Evolutionary conservation across 1,284 basidiomycete genomes (phyloP).

Genomic region (Melampsora americana): DNA sequence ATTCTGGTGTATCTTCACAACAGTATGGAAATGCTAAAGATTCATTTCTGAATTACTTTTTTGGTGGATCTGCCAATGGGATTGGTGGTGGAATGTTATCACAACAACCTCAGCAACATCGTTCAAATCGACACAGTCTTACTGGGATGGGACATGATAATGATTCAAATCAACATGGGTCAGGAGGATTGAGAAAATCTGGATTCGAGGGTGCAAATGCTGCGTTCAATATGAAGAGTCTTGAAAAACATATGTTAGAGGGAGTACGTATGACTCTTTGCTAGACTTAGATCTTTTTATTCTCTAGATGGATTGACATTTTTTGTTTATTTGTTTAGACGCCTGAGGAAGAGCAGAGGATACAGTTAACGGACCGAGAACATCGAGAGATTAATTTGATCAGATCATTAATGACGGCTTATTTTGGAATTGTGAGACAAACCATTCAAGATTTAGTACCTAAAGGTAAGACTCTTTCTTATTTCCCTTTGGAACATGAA

Average conservation of each 20-base stretch:
- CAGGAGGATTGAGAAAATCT: slow-evolving; percentile 56
- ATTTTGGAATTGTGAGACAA: slow-evolving; percentile 93
- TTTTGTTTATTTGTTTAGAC: slow-evolving; percentile 56
- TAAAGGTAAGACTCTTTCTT: slow-evolving; percentile 64
- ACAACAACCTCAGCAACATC: slow-evolving; percentile 24
- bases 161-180: slow-evolving; percentile 19
- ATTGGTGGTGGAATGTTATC: slow-evolving; percentile 22
- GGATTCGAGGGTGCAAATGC: slow-evolving; percentile 72
- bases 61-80: slow-evolving; percentile 60
- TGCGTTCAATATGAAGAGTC: slow-evolving; percentile 96
- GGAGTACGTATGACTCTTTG: slow-evolving; percentile 47
- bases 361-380: slow-evolving; percentile 70
- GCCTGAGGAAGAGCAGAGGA: slow-evolving; percentile 61
- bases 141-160: slow-evolving; percentile 1
- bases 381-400: slow-evolving; percentile 96
- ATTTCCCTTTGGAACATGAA: not conserved
- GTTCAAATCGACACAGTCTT: not conserved
- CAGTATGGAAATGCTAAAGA: slow-evolving; percentile 63
- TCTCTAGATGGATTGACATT: not conserved
- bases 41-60: slow-evolving; percentile 92
- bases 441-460: slow-evolving; percentile 95
- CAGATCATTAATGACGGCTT: slow-evolving; percentile 85
- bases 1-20: slow-evolving; percentile 52
- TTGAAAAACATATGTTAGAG: slow-evolving; percentile 72
- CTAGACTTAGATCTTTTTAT: slow-evolving; percentile 8